Conservation (phyloP, 306 rosid species). For the Quillaja saponaria region DNA sequence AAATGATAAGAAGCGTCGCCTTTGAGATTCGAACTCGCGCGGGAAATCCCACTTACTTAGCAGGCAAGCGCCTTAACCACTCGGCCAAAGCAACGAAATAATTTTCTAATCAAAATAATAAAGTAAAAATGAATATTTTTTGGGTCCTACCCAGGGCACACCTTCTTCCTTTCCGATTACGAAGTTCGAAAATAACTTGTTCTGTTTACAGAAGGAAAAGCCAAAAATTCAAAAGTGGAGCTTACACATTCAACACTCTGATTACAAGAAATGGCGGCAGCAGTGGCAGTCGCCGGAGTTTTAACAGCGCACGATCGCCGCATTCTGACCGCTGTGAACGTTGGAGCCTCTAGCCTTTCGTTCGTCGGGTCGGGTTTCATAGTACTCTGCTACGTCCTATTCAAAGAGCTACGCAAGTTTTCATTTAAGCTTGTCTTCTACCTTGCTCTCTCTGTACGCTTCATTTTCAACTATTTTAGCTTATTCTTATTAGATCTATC, state of each 20-base stretch:
- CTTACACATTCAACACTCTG: conserved; percentile 14
- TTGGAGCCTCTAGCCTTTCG: conserved; percentile 85
- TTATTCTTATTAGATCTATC: conserved; percentile 17
- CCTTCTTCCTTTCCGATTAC: no score
- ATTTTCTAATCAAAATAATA: no score
- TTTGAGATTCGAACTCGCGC: conserved; percentile 30
- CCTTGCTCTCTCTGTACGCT: conserved; percentile 82
- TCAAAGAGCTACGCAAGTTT: conserved; percentile 99
- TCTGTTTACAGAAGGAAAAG: no score
- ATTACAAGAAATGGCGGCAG: conserved; percentile 46
- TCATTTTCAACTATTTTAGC: conserved; percentile 7
- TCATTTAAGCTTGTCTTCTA: conserved; percentile 98
- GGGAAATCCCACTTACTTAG: conserved; percentile 14
- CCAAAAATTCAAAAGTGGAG: not conserved
- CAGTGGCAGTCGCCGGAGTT: conserved; percentile 43
- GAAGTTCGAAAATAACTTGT: no score
- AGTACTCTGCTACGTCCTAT: conserved; percentile 91
- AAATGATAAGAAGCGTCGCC: not conserved
- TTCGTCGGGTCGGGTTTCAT: conserved; percentile 86
- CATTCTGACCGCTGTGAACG: conserved; percentile 57
- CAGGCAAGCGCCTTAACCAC: conserved; percentile 30
- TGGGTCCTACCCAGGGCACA: no score
- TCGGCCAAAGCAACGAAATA: conserved; percentile 27
- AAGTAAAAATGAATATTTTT: no score
- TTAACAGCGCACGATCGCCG: conserved; percentile 63